Percentiles rank a stretch among this genome's conserved stretches.
Conservation (phyloP, 805 yeast genomes). For the Wickerhamiella australiensis region DNA sequence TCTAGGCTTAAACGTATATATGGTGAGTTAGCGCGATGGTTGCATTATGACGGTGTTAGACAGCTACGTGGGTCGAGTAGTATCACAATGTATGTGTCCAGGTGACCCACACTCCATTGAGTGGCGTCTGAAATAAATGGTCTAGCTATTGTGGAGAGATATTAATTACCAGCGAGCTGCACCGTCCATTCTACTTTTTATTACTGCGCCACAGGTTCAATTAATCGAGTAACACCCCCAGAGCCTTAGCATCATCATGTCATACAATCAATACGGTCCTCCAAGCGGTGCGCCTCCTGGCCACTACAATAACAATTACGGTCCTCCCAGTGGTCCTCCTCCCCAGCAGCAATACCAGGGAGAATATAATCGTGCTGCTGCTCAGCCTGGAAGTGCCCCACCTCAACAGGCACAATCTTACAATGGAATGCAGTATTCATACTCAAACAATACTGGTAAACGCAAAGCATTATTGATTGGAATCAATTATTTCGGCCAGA, state of each 20-base stretch:
- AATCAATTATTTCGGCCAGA: conserved; percentile 59
- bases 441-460: conserved; percentile 58
- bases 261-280: conserved; percentile 13
- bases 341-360: neutral
- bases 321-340: conserved; percentile 8
- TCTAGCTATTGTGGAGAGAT: neutral
- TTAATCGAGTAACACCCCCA: neutral
- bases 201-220: neutral
- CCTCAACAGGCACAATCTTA: conserved; percentile 28
- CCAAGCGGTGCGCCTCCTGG: conserved; percentile 17
- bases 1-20: too few species aligned
- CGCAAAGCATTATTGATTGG: conserved; percentile 70
- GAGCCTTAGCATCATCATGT: conserved; percentile 3
- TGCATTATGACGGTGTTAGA: too few species aligned
- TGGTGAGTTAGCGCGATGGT: too few species aligned
- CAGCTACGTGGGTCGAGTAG: too few species aligned
- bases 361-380: conserved; percentile 3
- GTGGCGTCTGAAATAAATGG: neutral
- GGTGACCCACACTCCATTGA: too few species aligned
- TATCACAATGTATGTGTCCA: too few species aligned
- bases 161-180: too few species aligned
- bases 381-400: conserved; percentile 20
- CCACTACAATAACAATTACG: neutral
- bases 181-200: too few species aligned
- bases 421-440: conserved; percentile 36